These are phyloP conservation scores for Fagus crenata DNA, from an alignment of 306 rosid species.

Conservation along the genomic window DNA sequence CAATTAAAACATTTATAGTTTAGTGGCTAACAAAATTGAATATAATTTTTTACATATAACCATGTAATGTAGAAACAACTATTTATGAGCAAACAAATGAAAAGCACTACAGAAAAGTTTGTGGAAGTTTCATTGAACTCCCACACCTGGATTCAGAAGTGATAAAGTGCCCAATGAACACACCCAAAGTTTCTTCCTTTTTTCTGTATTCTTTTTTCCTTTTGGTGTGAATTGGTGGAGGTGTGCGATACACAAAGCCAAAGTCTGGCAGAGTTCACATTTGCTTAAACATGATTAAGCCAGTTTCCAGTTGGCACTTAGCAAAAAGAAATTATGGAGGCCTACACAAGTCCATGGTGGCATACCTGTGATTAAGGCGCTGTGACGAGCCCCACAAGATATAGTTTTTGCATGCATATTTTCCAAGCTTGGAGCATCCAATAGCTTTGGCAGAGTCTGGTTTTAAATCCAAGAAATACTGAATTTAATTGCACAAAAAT, in stretches of 20 bases:
- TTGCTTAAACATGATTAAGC: not conserved
- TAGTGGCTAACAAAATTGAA: not conserved
- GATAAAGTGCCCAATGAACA: not conserved
- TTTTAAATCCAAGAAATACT: slow-evolving; percentile 26
- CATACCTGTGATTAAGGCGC: slow-evolving; percentile 76
- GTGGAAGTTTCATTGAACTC: slow-evolving; percentile 1
- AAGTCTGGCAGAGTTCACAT: not conserved
- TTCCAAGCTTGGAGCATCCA: slow-evolving; percentile 83
- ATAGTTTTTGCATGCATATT: slow-evolving; percentile 57
- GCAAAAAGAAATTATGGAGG: not conserved
- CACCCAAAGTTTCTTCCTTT: not conserved
- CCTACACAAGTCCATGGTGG: not conserved
- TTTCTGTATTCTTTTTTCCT: not conserved
- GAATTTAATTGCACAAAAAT: slow-evolving; percentile 20
- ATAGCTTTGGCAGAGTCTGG: slow-evolving; percentile 80
- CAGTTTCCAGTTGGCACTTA: not conserved
- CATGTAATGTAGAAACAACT: not conserved
- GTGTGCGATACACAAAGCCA: not conserved
- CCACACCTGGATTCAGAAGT: not conserved
- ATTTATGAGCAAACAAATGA: not conserved
- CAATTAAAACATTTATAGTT: not conserved
- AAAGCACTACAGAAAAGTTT: not conserved
- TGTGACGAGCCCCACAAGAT: slow-evolving; percentile 97
- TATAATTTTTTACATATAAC: not conserved
- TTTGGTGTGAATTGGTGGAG: not conserved